Evolutionary conservation across 208 protist genomes (phyloP).

Genomic region (Leishmania tarentolae): DNA sequence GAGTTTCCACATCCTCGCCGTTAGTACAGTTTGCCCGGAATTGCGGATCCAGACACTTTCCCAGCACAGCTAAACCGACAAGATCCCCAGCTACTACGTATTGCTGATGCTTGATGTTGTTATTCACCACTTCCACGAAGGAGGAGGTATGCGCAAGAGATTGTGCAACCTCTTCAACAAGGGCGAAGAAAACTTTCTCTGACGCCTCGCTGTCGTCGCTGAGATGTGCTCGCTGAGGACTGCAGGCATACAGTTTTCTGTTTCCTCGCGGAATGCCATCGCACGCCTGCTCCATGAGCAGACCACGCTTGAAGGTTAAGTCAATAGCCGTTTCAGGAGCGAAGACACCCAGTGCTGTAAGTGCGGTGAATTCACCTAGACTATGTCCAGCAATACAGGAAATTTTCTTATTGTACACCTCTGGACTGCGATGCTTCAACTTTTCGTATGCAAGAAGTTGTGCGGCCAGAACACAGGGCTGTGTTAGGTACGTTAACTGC

Average conservation of each 20-base stretch:
- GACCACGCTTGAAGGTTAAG: conserved; percentile 75
- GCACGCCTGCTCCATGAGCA: conserved; percentile 82
- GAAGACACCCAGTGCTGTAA: conserved; percentile 74
- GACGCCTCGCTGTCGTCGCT: conserved; percentile 42
- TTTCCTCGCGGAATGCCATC: conserved; percentile 33
- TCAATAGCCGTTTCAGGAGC: conserved; percentile 69
- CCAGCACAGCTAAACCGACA: conserved; percentile 70
- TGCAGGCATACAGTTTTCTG: conserved; percentile 84
- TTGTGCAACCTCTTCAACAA: conserved; percentile 79
- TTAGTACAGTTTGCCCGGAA: conserved; percentile 68
- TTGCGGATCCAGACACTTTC: conserved; percentile 88
- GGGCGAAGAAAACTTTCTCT: conserved; percentile 71
- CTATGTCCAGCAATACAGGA: conserved; percentile 75
- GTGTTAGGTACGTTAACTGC: conserved; percentile 77
- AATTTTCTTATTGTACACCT: conserved; percentile 25
- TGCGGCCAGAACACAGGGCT: conserved; percentile 79
- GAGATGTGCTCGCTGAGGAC: conserved; percentile 67
- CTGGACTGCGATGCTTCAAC: conserved; percentile 15
- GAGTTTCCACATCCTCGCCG: conserved; percentile 18
- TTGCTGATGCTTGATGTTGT: conserved; percentile 79
- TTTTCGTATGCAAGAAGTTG: conserved; percentile 63
- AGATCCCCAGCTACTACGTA: conserved; percentile 85
- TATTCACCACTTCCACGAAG: conserved; percentile 85
- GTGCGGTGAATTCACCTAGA: conserved; percentile 86
- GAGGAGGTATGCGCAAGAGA: conserved; percentile 70